Percentiles rank a stretch among this genome's conserved stretches.
Evolutionary conservation across 805 yeast species (phyloP).

Genomic region (Suhomyces tanzawaensis): DNA sequence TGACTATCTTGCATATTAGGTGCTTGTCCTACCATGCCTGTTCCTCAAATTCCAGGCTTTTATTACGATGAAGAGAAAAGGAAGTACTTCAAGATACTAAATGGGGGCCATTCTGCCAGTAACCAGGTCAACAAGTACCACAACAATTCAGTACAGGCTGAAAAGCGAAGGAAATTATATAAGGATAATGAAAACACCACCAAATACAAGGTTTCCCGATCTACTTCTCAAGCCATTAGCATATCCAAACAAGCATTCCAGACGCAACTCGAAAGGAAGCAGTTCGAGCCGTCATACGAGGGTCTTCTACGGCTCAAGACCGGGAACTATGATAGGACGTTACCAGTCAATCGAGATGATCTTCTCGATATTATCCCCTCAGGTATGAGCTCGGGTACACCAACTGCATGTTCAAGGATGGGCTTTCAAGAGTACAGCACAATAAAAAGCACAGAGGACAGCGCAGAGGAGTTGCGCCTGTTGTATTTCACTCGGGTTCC

Average conservation of each 20-base stretch:
- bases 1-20: too few species aligned
- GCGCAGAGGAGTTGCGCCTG: too few species aligned
- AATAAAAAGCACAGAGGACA: too few species aligned
- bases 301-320: not conserved
- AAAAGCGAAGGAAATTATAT: constrained; percentile 15
- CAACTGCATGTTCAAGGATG: too few species aligned
- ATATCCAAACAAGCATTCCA: not conserved
- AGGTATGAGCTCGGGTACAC: too few species aligned
- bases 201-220: not conserved
- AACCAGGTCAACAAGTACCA: constrained; percentile 21
- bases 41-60: constrained; percentile 33
- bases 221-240: not conserved
- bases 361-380: not conserved
- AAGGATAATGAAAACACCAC: not conserved
- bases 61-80: constrained; percentile 27
- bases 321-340: not conserved
- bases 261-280: not conserved
- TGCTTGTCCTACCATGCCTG: too few species aligned
- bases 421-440: too few species aligned
- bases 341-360: not conserved
- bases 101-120: constrained; percentile 23
- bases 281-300: not conserved
- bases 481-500: too few species aligned
- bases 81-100: constrained; percentile 32
- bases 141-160: constrained; percentile 26